A percentile compares a stretch with the other conserved stretches of the same genome.
Conservation (phyloP, 768 basidiomycete genomes). For the Nidularia sp. region DNA sequence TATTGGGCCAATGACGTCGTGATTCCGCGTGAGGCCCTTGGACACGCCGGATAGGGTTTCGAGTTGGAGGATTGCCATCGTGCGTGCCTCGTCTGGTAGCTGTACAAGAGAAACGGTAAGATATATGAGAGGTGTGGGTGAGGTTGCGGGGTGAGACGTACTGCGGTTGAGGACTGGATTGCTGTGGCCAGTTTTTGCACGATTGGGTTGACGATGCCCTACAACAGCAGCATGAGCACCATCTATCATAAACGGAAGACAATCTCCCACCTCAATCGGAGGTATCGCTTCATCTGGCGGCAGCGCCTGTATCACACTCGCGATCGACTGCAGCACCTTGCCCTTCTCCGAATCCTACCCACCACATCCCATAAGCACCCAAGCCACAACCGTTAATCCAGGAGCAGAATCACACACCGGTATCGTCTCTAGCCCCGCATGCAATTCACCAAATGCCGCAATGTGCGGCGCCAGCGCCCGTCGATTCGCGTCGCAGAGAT, state of each 20-base stretch:
- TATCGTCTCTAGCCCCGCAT: constrained; percentile 69
- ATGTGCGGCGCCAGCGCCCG: constrained; percentile 82
- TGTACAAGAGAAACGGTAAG: constrained; percentile 17
- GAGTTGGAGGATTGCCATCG: constrained; percentile 64
- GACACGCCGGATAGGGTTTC: constrained; percentile 83
- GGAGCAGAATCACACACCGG: constrained; percentile 45
- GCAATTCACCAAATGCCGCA: constrained; percentile 77
- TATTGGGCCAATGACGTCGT: constrained; percentile 63
- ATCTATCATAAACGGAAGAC: not conserved
- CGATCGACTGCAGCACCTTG: constrained; percentile 89
- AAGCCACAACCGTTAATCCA: constrained; percentile 2
- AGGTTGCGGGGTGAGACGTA: constrained; percentile 19
- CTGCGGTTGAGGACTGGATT: constrained; percentile 49
- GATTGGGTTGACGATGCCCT: constrained; percentile 78
- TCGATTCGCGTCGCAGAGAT: constrained; percentile 88
- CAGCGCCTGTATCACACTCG: constrained; percentile 90
- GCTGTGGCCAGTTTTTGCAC: constrained; percentile 64
- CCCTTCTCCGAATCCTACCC: constrained; percentile 76
- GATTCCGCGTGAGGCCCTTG: constrained; percentile 77
- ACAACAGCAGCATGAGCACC: constrained; percentile 2
- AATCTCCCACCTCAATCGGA: constrained; percentile 59
- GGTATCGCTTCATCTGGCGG: constrained; percentile 74
- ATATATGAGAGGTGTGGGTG: not conserved
- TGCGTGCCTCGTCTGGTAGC: constrained; percentile 72
- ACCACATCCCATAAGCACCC: not conserved